Base-by-base conservation (phyloP, 768 basidiomycete species). In the Pisolithus albus region DNA sequence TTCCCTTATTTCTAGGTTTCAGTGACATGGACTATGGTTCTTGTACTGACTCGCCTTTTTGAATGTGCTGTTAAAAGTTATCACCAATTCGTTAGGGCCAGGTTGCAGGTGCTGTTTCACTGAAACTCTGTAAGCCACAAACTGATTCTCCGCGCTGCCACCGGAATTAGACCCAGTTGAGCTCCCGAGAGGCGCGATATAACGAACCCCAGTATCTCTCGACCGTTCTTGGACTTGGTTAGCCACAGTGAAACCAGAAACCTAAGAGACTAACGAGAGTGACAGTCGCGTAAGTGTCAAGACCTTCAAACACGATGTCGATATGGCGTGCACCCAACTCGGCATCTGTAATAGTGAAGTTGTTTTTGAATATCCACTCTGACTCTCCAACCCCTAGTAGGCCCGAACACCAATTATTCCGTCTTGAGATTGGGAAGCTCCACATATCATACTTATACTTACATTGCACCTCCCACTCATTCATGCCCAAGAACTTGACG, bases 381-480 rank as follows among this genome's bases (percentile, higher is more conserved):
- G 77, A 75, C 64, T 96, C 93, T 32, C 90, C 92, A 37, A 96
- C 74, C 94, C 93, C 92, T 94, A 24, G 53, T 3, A 32, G 18
- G 21, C n/a, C n/a, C n/a, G 8, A 38, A 39, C 15, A 9, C 10
- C 10, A 10, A 30, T 30, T 30, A 2, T 6, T 21, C 39, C 30
- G 21, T n/a, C 40, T 26, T 50, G 21, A 50, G 43, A 41, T 23
- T 39, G 51, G 46, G 38, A 15, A 19, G 16, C 1, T 21, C n/a
- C 23, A 30, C 15, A 26, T 30, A 41, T 5, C 18, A 51, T 40
- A 11, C 16, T 7, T 30, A 39, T 3, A 64, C 81, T 59, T 56
- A 91, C 92, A 94, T 71, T 95, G 93, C 13, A 92, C 85, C 59
- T 92, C 86, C 84, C 86, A 91, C 65, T 95, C 93, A 54, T 86